Evolutionary conservation across 805 yeast genomes (phyloP), one percentile per base, ranked within the genome.

Genomic region (Metschnikowia vanudenii): DNA sequence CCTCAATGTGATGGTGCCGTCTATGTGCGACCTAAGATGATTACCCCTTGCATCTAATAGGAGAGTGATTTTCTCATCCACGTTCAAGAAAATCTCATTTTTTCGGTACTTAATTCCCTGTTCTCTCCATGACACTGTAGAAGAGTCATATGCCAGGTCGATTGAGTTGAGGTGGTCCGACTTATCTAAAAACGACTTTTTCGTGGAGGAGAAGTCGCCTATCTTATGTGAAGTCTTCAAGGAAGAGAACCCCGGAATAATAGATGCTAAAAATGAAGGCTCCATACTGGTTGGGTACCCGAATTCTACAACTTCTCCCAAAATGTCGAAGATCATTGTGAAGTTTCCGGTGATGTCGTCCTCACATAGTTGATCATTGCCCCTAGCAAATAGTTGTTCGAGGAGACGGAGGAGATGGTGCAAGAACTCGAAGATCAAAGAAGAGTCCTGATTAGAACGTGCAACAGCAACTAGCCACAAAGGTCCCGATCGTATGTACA

Each of bases 391-490:
- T 31, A 63, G 47, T 18, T 52, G 67, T 41, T 72, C 66, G 44
- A 89, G 67, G 1, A 88, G 59, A 5, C 69, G 64, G 44, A 80
- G 78, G 19, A 92, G 68, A 48, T 78, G 77, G 67, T 81, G 81
- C 18, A 92, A 67, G 58, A 85, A 88, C 68, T 92, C 97, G 60
- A 90, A 79, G 1, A 91, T 79, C 3, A 81, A 64, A 1, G 90
- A 80, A 29, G 91, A 90, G 61, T 92, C 97, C 31, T 84, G 88
- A 61, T 92, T 94, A 36, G 89, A 84, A 51, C 97, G 77, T 1
- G 95, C 81, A n/a, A 91, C 90, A 0, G 91, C 96, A 10, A 91
- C 96, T 8, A 89, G 57, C 85, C 95, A 94, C 13, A 92, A 56
- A 41, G 75, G 70, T 12, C 74, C 74, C 24, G 76, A 71, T 53